Base-by-base conservation (phyloP, 2,329 filamentous ascomycete genomes). In the Pseudogymnoascus sp. region DNA sequence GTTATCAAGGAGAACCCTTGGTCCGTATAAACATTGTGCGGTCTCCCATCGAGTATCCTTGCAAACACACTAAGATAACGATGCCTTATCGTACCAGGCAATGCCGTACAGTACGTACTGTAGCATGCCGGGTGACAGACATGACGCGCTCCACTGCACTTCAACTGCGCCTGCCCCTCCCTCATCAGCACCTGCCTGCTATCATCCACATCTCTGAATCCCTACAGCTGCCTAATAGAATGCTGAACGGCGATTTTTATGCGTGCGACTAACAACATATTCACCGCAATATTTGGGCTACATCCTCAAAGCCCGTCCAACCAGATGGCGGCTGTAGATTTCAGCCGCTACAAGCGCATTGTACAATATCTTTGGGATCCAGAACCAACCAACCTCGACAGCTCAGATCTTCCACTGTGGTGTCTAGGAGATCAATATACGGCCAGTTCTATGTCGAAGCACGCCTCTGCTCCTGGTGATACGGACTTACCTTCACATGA, bases 301-400 rank as follows among this genome's bases (percentile, higher is more conserved):
- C 49, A 56, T 56, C n/a, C 49, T 36, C 28, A 16, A 56, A 16
- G 49, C 49, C 49, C 28, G n/a, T 56, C 25, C 28, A 56, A 34
- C 49, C 49, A 38, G 7, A 74, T 88, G 85, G 82, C 82, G 71
- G 86, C 83, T 63, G 84, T 89, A 63, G 90, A 96, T 71, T 79
- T 96, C 65, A 85, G 89, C 69, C 88, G 89, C 69, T 86, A 88
- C 72, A 90, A 91, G 76, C 89, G 89, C 67, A 86, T 97, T 69
- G 88, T 97, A 65, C 90, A 93, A 77, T 91, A 90, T 78, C 88
- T 97, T 72, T 96, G 92, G 88, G 93, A 97, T 70, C 91, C 92
- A 0, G 87, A 93, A 67, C 93, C 92, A 5, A 85, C 84, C 66
- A 96, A 97, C 77, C 87, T 96, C 73, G 80, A 86, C 63, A 74